Evolutionary conservation across 495 filamentous ascomycete species (phyloP), one percentile per base, ranked within the genome.

Genomic region (Hypoxylon lienhwacheense): DNA sequence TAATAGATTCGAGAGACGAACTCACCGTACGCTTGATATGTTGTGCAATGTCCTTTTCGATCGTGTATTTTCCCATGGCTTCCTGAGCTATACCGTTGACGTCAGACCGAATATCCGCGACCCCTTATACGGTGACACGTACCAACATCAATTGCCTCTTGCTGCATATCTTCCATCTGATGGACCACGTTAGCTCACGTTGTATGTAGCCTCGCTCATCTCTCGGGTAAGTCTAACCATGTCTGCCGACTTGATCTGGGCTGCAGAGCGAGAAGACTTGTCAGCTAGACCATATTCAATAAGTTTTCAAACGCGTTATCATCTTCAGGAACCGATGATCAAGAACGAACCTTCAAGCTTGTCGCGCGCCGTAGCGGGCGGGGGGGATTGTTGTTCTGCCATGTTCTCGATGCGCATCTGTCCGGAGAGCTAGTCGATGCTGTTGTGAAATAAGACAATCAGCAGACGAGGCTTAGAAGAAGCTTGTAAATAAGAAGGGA

Each of bases 21-120:
- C 81, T 55, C 71, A 96, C 93, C 65, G 91, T 91, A 75, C 89
- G 88, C 80, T 97, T 97, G 77, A 97, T 97, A 71, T 90, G 86
- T 66, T 96, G 91, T 1, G 93, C 93, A 64, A 98, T 97, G 58
- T 98, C 93, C 88, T 97, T 97, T 72, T 99, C 93, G 59, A 99
- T 87, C 61, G 81, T 91, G 72, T 81, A 92, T 69, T 95, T 92
- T 21, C 81, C 80, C 86, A 97, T 97, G 7, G 92, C 95, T 74
- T 93, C 88, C 71, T 88, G 87, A 41, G 93, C 93, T 97, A 50
- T 55, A 28, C 11, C 29, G 36, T 22, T 15, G 14, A 39, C 8
- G 40, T 52, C 6, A 54, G 47, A 53, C 43, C 5, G 15, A 36
- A 37, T 7, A 42, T 11, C 31, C n/a, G 33, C 5, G 32, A 25